These are phyloP conservation scores for Postia placenta DNA, from an alignment of 768 basidiomycete genomes.

Conservation along the genomic window DNA sequence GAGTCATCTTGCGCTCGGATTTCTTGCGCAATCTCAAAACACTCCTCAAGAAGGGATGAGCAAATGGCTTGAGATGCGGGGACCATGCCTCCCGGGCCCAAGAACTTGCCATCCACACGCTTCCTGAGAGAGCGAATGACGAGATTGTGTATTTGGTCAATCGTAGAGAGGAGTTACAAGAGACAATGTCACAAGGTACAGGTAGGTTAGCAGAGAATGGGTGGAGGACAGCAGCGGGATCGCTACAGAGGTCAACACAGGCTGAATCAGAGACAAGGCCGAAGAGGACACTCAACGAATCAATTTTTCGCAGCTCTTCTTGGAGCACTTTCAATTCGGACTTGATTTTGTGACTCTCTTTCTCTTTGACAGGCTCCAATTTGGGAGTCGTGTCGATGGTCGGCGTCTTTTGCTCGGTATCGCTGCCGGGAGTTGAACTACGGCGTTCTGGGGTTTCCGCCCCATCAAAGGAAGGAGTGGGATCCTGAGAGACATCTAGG, in stretches of 20 bases:
- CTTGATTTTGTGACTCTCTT: constrained; percentile 17
- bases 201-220: background rate
- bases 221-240: background rate
- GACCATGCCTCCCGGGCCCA: constrained; percentile 84
- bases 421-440: constrained; percentile 1
- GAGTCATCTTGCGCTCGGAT: constrained; percentile 91
- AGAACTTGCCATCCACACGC: constrained; percentile 93
- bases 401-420: constrained; percentile 20
- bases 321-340: constrained; percentile 80
- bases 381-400: constrained; percentile 21
- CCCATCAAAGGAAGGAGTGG: background rate
- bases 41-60: constrained; percentile 90
- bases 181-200: constrained; percentile 2
- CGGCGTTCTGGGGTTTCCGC: background rate
- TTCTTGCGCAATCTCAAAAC: constrained; percentile 93
- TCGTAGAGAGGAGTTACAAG: background rate
- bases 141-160: constrained; percentile 13
- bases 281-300: constrained; percentile 69
- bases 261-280: constrained; percentile 19
- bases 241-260: constrained; percentile 8
- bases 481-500: constrained; percentile 1
- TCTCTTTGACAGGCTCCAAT: constrained; percentile 13
- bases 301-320: constrained; percentile 92
- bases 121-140: constrained; percentile 40
- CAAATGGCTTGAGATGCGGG: constrained; percentile 90